Evolutionary conservation across 768 basidiomycete species (phyloP).

Genomic region (Punctularia strigosozonata): DNA sequence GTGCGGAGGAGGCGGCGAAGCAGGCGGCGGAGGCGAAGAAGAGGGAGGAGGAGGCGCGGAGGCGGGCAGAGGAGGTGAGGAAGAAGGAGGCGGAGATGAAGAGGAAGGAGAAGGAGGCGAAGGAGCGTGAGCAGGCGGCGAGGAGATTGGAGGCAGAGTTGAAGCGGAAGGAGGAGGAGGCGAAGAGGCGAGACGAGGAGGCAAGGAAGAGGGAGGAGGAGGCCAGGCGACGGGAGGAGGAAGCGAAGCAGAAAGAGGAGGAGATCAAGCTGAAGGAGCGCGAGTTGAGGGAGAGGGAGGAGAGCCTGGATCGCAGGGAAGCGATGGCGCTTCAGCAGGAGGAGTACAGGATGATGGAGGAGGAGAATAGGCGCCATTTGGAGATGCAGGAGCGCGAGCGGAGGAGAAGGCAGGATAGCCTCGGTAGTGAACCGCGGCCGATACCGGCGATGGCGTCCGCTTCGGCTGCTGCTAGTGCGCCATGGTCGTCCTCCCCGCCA

Average conservation of each 20-base stretch:
- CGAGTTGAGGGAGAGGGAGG: conserved; percentile 5
- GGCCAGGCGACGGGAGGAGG: conserved; percentile 5
- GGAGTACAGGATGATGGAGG: conserved; percentile 26
- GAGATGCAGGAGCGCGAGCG: conserved; percentile 10
- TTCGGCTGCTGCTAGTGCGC: conserved; percentile 3
- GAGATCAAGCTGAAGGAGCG: conserved; percentile 19
- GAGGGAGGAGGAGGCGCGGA: conserved; percentile 17
- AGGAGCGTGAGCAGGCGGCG: neutral
- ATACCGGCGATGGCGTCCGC: neutral
- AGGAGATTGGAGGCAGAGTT: conserved; percentile 5
- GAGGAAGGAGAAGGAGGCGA: conserved; percentile 1
- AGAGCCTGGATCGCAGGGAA: neutral
- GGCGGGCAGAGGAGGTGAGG: conserved; percentile 21
- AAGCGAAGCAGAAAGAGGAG: conserved; percentile 18
- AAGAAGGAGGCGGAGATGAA: conserved; percentile 15
- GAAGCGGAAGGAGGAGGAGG: conserved; percentile 5
- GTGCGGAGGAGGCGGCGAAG: conserved; percentile 7
- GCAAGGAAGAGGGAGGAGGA: conserved; percentile 5
- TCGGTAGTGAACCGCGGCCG: conserved; percentile 9
- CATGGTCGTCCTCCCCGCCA: conserved; percentile 20
- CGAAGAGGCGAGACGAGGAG: conserved; percentile 11
- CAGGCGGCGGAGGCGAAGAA: conserved; percentile 10
- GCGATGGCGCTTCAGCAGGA: conserved; percentile 19
- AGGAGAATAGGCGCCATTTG: conserved; percentile 12
- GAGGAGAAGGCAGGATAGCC: conserved; percentile 16